Evolutionary conservation across 1,284 basidiomycete genomes (phyloP).

Genomic region (Anthracocystis walkeri): DNA sequence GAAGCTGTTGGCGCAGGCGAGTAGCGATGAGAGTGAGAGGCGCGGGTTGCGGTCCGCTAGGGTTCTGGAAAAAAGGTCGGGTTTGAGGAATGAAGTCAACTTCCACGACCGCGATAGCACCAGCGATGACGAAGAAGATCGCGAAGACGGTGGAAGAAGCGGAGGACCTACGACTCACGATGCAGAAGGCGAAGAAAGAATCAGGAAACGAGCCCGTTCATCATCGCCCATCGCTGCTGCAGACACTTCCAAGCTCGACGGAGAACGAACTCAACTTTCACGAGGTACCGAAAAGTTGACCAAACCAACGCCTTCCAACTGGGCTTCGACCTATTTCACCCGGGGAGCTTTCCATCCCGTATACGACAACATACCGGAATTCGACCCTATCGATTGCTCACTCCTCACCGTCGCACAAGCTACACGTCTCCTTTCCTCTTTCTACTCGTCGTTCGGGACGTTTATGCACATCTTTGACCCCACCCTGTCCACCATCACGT

Average conservation of each 20-base stretch:
- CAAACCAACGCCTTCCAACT: conserved; percentile 1
- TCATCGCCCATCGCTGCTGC: conserved; percentile 6
- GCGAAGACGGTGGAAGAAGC: not conserved
- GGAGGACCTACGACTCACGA: no score
- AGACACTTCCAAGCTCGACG: no score
- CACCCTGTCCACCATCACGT: conserved; percentile 37
- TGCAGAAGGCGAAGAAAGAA: not conserved
- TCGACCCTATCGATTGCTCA: conserved; percentile 43
- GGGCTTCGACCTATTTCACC: conserved; percentile 47
- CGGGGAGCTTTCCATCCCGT: conserved; percentile 52
- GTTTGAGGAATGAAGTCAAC: conserved; percentile 3
- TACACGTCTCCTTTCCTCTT: conserved; percentile 19
- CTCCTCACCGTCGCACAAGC: conserved; percentile 37
- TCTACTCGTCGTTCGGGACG: conserved; percentile 37
- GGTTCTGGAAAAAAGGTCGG: not conserved
- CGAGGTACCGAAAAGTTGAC: no score
- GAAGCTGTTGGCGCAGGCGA: conserved; percentile 49
- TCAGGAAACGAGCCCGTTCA: conserved; percentile 10
- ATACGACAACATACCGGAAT: conserved; percentile 42
- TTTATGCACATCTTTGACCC: conserved; percentile 57
- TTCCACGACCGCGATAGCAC: not conserved
- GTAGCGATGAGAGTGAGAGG: conserved; percentile 30
- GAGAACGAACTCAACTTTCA: no score
- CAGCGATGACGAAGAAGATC: not conserved
- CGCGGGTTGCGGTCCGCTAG: not conserved